A percentile compares a stretch with the other conserved stretches of the same genome.
Conservation (phyloP, 768 basidiomycete species). For the Psilocybe cubensis region DNA sequence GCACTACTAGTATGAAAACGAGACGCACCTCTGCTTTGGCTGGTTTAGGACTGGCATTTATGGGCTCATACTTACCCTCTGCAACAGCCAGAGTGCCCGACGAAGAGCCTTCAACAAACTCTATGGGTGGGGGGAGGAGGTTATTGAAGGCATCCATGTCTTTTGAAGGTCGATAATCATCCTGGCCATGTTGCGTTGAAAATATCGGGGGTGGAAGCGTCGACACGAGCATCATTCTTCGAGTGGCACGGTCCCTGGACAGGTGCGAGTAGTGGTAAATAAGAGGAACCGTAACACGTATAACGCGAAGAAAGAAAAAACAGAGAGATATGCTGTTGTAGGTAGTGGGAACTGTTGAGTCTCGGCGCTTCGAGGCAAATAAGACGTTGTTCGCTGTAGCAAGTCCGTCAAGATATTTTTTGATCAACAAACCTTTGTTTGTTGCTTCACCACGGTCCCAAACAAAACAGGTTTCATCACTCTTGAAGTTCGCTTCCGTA, state of each 20-base stretch:
- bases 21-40: slow-evolving; percentile 50
- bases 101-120: slow-evolving; percentile 85
- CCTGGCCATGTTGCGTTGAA: slow-evolving; percentile 48
- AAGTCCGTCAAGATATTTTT: slow-evolving; percentile 17
- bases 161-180: slow-evolving; percentile 68
- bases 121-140: slow-evolving; percentile 78
- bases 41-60: slow-evolving; percentile 66
- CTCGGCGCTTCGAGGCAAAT: slow-evolving; percentile 11
- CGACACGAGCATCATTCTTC: slow-evolving; percentile 64
- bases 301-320: not conserved
- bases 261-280: not conserved
- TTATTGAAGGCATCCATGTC: slow-evolving; percentile 78
- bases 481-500: not conserved
- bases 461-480: not conserved
- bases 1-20: slow-evolving; percentile 6
- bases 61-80: slow-evolving; percentile 81
- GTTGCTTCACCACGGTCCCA: slow-evolving; percentile 3
- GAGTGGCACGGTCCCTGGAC: slow-evolving; percentile 15
- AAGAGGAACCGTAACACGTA: not conserved
- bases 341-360: not conserved
- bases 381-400: slow-evolving; percentile 1
- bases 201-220: slow-evolving; percentile 64
- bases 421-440: slow-evolving; percentile 24
- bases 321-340: not conserved
- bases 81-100: slow-evolving; percentile 71